Base-by-base conservation (phyloP, 2,329 filamentous ascomycete genomes). In the Cordyceps sp. region DNA sequence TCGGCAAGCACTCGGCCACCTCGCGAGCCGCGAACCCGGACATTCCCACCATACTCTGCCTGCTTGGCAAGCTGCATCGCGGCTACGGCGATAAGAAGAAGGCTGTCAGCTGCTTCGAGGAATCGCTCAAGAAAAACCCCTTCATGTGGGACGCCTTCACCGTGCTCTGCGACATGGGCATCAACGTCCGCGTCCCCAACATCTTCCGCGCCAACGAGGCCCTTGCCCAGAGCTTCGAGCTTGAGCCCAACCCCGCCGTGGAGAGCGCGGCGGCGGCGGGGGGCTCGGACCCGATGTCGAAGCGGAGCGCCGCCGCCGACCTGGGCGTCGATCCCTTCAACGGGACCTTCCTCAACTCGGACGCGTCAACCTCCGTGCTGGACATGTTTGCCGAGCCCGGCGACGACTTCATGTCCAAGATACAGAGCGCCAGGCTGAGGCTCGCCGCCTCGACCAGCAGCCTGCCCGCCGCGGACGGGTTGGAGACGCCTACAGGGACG, bases 91-190 rank as follows among this genome's bases (percentile, higher is more conserved):
- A 82, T 45, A 80, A 80, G 46, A 79, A 79, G 43, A 85, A 82
- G 53, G 86, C 90, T 7, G 74, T 88, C 13, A 71, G 80, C 41
- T 84, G 73, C 52, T 96, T 90, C 49, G 84, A 93, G 42, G 84
- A 92, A 37, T 74, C 86, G 6, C 60, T 98, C 45, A 92, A 86
- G 55, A 54, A 76, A 33, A 98, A 96, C 47, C 86, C 90, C 2
- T 88, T 96, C 54, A 90, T 93, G 71, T 98, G 90, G 90, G 90
- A 98, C 61, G 86, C 88, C 1, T 96, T 96, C 46, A 75, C 78
- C 16, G 78, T 73, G 13, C 66, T 98, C 7, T 93, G 86, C 50
- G 85, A 94, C 48, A 82, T 72, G 75, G 82, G 83, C 4, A 78
- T 84, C 28, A 76, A 75, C 41, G 67, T 96, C 33, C 75, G 81